Evolutionary conservation across 108 stramenopile genomes (phyloP), one percentile per base, ranked within the genome.

Genomic region (Skeletonema menzelii): DNA sequence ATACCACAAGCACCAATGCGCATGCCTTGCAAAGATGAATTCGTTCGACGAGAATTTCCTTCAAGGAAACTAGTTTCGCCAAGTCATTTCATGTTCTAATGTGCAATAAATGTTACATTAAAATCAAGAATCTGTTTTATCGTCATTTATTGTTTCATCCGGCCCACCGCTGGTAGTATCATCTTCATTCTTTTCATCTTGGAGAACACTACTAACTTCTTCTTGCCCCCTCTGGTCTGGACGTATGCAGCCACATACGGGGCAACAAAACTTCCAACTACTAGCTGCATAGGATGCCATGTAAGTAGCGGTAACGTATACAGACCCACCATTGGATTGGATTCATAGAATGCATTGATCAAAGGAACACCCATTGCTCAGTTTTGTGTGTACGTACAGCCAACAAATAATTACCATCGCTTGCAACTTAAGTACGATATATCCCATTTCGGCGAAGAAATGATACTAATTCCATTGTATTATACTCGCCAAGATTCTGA

Each of bases 251-350:
- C 60, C 57, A 91, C 59, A 20, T 63, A 22, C 0, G 87, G 86
- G 12, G 83, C 85, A 60, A 91, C 62, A 0, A 73, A 63, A 5
- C 84, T 65, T 2, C 91, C 88, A 20, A 89, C n/a, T 11, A 89
- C 38, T 1, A 92, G 67, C 60, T 89, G 87, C 84, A 85, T 77
- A 10, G 88, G 87, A 78, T 92, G 85, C 87, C 87, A 92, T 53
- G 89, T 82, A 30, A 92, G 40, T 42, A 92, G 37, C 26, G 91
- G 91, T 11, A 92, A 66, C 8, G 83, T 85, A 56, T 89, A 92
- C 42, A 84, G 31, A n/a, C 83, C 88, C 20, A 84, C 61, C 14
- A 76, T 47, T 14, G 77, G 65, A 56, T 75, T 70, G 24, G 62
- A 77, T 56, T 82, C 85, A 58, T 87, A 92, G 27, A 92, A 71